Evolutionary conservation across 192 early-diverging fungal species (phyloP).

Genomic region (Linnemannia exigua): DNA sequence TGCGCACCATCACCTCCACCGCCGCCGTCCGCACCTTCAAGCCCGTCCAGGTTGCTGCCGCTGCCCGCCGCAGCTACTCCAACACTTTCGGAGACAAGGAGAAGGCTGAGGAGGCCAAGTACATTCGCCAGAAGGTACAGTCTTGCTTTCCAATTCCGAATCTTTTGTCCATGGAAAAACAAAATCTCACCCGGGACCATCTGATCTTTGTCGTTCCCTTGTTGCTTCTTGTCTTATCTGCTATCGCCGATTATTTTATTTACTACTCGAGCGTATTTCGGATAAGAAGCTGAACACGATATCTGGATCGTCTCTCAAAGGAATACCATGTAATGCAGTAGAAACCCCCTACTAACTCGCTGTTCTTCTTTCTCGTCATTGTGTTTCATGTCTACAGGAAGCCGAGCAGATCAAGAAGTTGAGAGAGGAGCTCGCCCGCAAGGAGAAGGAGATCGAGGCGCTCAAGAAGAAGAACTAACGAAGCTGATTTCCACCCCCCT

Average conservation of each 20-base stretch:
- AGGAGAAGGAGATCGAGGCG: constrained; percentile 50
- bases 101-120: constrained; percentile 46
- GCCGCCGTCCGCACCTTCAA: constrained; percentile 51
- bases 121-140: constrained; percentile 45
- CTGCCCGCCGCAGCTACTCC: constrained; percentile 38
- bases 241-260: background rate
- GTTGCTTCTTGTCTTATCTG: background rate
- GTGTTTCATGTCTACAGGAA: constrained; percentile 19
- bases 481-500: background rate
- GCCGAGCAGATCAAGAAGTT: constrained; percentile 52
- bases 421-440: constrained; percentile 36
- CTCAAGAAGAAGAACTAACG: constrained; percentile 50
- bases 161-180: background rate
- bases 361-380: background rate
- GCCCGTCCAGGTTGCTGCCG: constrained; percentile 49
- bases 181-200: background rate
- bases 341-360: background rate
- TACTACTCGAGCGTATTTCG: background rate
- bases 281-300: background rate
- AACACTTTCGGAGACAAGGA: constrained; percentile 44
- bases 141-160: background rate
- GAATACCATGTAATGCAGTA: background rate
- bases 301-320: background rate
- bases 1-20: constrained; percentile 50
- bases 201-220: background rate